Conservation (phyloP, 805 yeast genomes). For the Candida mattraensis region DNA sequence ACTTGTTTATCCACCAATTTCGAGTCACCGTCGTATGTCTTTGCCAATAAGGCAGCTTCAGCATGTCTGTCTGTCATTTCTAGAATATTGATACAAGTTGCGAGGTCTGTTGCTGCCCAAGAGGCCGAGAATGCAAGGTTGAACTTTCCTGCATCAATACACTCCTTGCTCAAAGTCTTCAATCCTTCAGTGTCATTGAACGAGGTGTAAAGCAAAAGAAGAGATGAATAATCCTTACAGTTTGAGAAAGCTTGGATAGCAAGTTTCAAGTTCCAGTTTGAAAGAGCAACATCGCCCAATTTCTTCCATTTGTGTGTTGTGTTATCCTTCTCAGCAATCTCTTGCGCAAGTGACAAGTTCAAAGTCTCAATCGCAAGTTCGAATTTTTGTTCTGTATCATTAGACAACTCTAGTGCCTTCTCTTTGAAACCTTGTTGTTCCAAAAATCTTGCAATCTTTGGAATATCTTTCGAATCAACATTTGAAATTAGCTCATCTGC, state of each 20-base stretch:
- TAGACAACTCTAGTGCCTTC: slow-evolving; percentile 79
- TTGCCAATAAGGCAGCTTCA: slow-evolving; percentile 82
- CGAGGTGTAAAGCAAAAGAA: slow-evolving; percentile 79
- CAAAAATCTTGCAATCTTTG: slow-evolving; percentile 85
- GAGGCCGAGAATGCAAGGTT: slow-evolving; percentile 89
- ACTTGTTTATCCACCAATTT: slow-evolving; percentile 47
- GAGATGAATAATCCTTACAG: slow-evolving; percentile 79
- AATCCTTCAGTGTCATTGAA: slow-evolving; percentile 68
- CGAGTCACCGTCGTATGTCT: slow-evolving; percentile 58
- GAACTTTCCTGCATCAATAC: slow-evolving; percentile 74
- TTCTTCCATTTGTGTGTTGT: slow-evolving; percentile 82
- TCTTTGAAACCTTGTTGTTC: slow-evolving; percentile 89
- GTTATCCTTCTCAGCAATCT: slow-evolving; percentile 54
- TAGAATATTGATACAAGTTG: slow-evolving; percentile 63
- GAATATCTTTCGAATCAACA: slow-evolving; percentile 63
- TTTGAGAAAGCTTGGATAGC: slow-evolving; percentile 79
- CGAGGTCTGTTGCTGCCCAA: slow-evolving; percentile 80
- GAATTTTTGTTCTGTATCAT: slow-evolving; percentile 87
- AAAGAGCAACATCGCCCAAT: slow-evolving; percentile 83
- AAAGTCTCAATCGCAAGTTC: slow-evolving; percentile 83
- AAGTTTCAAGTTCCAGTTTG: slow-evolving; percentile 73
- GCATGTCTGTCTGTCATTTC: slow-evolving; percentile 66
- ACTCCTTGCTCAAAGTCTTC: slow-evolving; percentile 59
- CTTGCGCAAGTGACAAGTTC: slow-evolving; percentile 69
- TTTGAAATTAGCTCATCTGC: slow-evolving; percentile 66